Conservation (phyloP, 176 grass and related monocot species). For the Musa itinerans region DNA sequence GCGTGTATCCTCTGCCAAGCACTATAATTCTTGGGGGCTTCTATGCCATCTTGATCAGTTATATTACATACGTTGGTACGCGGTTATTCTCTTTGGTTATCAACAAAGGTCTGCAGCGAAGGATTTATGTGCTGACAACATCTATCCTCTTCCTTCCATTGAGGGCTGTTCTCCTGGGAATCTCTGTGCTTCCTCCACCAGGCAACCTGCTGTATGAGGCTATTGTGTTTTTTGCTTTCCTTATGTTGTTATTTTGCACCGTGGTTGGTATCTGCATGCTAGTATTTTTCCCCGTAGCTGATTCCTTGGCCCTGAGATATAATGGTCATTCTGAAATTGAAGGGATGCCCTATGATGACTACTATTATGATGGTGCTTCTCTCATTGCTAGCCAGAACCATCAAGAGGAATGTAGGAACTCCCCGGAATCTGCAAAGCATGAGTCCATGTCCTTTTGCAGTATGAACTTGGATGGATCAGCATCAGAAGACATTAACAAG, state of each 20-base stretch:
- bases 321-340: constrained; percentile 49
- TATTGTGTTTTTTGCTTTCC: constrained; percentile 71
- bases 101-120: constrained; percentile 72
- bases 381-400: constrained; percentile 65
- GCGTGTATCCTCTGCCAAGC: constrained; percentile 76
- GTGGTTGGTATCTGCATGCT: constrained; percentile 66
- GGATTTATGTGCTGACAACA: constrained; percentile 73
- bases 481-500: constrained; percentile 38
- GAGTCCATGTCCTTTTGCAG: constrained; percentile 70
- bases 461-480: constrained; percentile 59
- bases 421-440: constrained; percentile 57
- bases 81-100: constrained; percentile 67
- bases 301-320: constrained; percentile 57
- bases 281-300: constrained; percentile 74
- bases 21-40: constrained; percentile 72
- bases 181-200: constrained; percentile 61
- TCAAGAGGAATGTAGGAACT: constrained; percentile 54
- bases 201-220: constrained; percentile 44
- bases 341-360: constrained; percentile 26
- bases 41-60: constrained; percentile 57
- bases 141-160: constrained; percentile 52
- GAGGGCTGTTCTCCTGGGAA: constrained; percentile 53
- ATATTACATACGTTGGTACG: constrained; percentile 56
- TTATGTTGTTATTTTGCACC: constrained; percentile 62
- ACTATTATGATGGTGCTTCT: constrained; percentile 23